These are phyloP conservation scores for Nicotiana benthamiana DNA, from an alignment of 257 asterid species.

Conservation along the genomic window DNA sequence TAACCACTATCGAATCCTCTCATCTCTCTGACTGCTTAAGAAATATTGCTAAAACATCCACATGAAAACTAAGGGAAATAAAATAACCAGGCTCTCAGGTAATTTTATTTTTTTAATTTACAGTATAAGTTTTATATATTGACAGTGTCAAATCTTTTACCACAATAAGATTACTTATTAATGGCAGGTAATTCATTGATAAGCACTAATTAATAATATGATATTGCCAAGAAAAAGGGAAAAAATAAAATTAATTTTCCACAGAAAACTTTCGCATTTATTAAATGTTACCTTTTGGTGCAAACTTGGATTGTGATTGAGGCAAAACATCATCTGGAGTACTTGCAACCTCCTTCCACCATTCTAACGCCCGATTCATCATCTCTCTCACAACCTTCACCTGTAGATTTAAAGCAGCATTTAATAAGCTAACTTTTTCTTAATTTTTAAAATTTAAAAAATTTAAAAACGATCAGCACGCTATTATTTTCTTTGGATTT, in stretches of 20 bases:
- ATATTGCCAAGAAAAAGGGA: no score
- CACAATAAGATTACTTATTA: no score
- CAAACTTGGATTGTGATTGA: slow-evolving; percentile 26
- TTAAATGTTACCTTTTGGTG: slow-evolving; percentile 44
- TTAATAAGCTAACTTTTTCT: neutral
- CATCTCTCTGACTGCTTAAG: neutral
- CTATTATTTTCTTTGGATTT: neutral
- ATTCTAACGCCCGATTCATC: slow-evolving; percentile 67
- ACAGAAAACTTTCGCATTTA: neutral
- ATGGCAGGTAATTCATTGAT: no score
- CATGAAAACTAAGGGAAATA: neutral
- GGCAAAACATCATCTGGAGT: slow-evolving; percentile 25
- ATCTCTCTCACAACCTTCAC: slow-evolving; percentile 81
- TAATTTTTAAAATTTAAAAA: neutral
- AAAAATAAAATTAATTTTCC: neutral
- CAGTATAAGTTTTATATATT: no score
- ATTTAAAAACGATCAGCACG: neutral
- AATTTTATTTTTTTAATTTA: no score
- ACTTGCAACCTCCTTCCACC: slow-evolving; percentile 57
- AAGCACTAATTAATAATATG: no score
- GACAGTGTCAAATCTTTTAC: no score
- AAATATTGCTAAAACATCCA: neutral
- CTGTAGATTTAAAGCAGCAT: slow-evolving; percentile 22
- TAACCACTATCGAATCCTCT: neutral
- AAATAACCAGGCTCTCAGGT: neutral